phyloP scores from a whole-genome alignment of 129 eudicot species.

The Flaveria sonorensis region DNA sequence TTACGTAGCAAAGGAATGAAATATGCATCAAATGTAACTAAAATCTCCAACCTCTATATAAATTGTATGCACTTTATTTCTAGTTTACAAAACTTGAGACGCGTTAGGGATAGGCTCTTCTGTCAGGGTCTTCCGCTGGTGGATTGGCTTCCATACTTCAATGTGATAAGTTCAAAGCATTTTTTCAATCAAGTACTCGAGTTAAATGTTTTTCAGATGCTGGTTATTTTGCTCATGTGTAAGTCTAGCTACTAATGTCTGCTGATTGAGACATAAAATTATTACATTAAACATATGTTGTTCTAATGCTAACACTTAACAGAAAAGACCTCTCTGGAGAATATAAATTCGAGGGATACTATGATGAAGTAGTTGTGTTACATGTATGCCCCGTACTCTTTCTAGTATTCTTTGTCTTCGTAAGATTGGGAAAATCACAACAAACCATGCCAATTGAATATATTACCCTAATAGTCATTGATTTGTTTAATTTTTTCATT shows the following conservation, averaged over 20 bases:
- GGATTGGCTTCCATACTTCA: conserved; percentile 49
- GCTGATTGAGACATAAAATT: background rate
- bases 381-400: conserved; percentile 33
- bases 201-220: conserved; percentile 49
- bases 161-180: conserved; percentile 37
- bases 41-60: background rate
- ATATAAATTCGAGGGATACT: conserved; percentile 31
- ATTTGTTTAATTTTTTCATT: too few relatives aligned
- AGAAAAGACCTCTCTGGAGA: conserved; percentile 38
- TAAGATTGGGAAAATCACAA: background rate
- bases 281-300: background rate
- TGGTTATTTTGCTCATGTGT: conserved; percentile 47
- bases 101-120: conserved; percentile 28
- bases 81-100: background rate
- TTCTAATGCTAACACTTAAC: background rate
- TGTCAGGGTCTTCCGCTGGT: conserved; percentile 48
- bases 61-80: background rate
- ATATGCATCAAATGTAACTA: conserved; percentile 43
- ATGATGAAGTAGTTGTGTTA: conserved; percentile 21
- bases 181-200: conserved; percentile 28
- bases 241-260: conserved; percentile 19
- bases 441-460: background rate
- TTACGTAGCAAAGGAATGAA: conserved; percentile 54
- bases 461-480: background rate
- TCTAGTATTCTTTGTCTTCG: background rate